These are phyloP conservation scores for Ceratobasidium theobromae DNA, from an alignment of 1,284 basidiomycete species.

Conservation along the genomic window DNA sequence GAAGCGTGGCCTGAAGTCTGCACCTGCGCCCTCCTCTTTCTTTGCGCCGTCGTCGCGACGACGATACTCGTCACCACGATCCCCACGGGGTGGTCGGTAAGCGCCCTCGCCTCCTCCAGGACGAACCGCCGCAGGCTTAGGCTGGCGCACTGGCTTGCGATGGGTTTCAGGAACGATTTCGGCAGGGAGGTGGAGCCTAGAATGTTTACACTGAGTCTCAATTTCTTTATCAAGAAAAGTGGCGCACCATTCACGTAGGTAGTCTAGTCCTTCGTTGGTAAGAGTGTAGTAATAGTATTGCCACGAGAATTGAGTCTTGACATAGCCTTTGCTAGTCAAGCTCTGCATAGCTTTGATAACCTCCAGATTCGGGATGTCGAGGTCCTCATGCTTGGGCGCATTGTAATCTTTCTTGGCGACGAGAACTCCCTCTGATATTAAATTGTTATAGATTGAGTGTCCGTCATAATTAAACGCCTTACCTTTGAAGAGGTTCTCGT, in stretches of 20 bases:
- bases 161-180: constrained; percentile 95
- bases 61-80: constrained; percentile 89
- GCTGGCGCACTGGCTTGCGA: constrained; percentile 85
- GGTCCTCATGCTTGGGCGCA: constrained; percentile 94
- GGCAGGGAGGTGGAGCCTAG: constrained; percentile 84
- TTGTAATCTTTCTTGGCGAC: constrained; percentile 99
- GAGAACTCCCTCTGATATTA: constrained; percentile 83
- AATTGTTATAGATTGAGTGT: not conserved
- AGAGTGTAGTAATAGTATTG: constrained; percentile 95
- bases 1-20: constrained; percentile 81
- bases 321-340: constrained; percentile 91
- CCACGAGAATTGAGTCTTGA: constrained; percentile 98
- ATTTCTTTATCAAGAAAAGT: not conserved
- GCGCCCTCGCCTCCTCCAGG: constrained; percentile 66
- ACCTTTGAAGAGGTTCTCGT: constrained; percentile 99
- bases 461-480: constrained; percentile 40
- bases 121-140: constrained; percentile 71
- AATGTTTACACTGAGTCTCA: constrained; percentile 7
- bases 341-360: constrained; percentile 99
- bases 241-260: constrained; percentile 88
- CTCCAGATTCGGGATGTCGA: constrained; percentile 95
- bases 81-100: constrained; percentile 81
- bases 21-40: constrained; percentile 71
- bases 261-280: constrained; percentile 93
- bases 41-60: constrained; percentile 61